Evolutionary conservation across 768 basidiomycete genomes (phyloP).

Genomic region (Psilocybe sp.): DNA sequence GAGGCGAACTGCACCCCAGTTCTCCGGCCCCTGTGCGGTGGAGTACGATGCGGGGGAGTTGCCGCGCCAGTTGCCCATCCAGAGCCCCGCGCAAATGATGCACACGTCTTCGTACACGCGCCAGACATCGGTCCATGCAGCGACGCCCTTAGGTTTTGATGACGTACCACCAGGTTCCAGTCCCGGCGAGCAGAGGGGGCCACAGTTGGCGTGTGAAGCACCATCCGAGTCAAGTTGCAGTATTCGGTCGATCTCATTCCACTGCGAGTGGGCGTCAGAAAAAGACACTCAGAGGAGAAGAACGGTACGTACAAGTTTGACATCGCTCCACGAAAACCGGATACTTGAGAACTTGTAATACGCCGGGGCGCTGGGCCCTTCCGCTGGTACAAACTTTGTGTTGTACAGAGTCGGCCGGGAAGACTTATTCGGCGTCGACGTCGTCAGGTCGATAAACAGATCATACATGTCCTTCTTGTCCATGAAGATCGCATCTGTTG

Average conservation of each 20-base stretch:
- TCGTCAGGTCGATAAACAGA: slow-evolving; percentile 76
- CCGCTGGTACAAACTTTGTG: slow-evolving; percentile 44
- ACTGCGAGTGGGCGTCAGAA: slow-evolving; percentile 35
- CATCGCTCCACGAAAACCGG: slow-evolving; percentile 82
- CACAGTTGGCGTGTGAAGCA: slow-evolving; percentile 33
- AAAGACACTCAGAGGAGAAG: neutral
- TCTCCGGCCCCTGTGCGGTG: slow-evolving; percentile 41
- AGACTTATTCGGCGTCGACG: slow-evolving; percentile 55
- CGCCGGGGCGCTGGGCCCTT: slow-evolving; percentile 35
- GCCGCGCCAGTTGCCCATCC: slow-evolving; percentile 68
- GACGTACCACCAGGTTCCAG: neutral
- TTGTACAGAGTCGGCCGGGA: slow-evolving; percentile 67
- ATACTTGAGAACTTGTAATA: slow-evolving; percentile 55
- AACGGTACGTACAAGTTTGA: slow-evolving; percentile 54
- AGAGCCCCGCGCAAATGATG: slow-evolving; percentile 77
- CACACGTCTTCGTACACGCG: slow-evolving; percentile 84
- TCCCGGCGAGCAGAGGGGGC: slow-evolving; percentile 25
- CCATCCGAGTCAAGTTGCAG: slow-evolving; percentile 49
- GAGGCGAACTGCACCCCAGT: slow-evolving; percentile 57
- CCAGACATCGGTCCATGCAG: slow-evolving; percentile 74
- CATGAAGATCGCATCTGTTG: slow-evolving; percentile 82
- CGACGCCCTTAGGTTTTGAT: slow-evolving; percentile 36
- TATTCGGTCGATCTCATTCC: slow-evolving; percentile 76
- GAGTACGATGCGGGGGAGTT: slow-evolving; percentile 48
- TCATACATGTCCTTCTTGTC: slow-evolving; percentile 81